Conservation (phyloP, 2,329 filamentous ascomycete species). For the Sporothrix inflata region DNA sequence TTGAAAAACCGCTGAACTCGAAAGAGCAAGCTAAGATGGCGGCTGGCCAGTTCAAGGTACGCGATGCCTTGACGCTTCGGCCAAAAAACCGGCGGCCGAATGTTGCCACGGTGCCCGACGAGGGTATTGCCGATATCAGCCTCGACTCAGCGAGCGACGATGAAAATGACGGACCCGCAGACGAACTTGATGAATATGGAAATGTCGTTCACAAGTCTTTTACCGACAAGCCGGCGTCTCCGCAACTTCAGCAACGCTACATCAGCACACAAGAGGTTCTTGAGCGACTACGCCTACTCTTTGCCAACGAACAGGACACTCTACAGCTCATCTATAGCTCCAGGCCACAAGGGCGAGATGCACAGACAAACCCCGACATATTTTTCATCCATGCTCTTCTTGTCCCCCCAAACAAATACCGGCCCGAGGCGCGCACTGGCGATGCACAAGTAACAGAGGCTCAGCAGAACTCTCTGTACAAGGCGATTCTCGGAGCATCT, state of each 20-base stretch:
- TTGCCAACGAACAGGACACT: conserved; percentile 84
- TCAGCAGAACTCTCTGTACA: conserved; percentile 86
- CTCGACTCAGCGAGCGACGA: conserved; percentile 49
- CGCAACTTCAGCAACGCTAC: conserved; percentile 65
- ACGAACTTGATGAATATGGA: conserved; percentile 57
- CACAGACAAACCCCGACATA: conserved; percentile 75
- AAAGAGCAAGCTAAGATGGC: conserved; percentile 82
- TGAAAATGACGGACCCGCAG: conserved; percentile 39
- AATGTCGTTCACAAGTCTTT: conserved; percentile 57
- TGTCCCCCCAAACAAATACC: conserved; percentile 89
- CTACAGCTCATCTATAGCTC: conserved; percentile 84
- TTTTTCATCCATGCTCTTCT: conserved; percentile 89
- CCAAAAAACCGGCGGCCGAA: conserved; percentile 40
- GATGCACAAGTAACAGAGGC: conserved; percentile 82
- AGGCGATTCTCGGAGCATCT: conserved; percentile 76
- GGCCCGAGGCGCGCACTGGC: conserved; percentile 82
- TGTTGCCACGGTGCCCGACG: conserved; percentile 58
- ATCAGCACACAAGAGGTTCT: conserved; percentile 83
- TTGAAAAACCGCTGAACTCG: conserved; percentile 74
- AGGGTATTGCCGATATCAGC: conserved; percentile 70
- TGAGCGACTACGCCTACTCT: conserved; percentile 75
- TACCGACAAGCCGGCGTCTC: conserved; percentile 37
- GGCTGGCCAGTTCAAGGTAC: conserved; percentile 65
- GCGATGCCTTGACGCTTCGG: conserved; percentile 68
- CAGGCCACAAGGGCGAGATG: conserved; percentile 60